Conservation (phyloP, 352 stramenopile genomes). For the Pythium pyrilobum region DNA sequence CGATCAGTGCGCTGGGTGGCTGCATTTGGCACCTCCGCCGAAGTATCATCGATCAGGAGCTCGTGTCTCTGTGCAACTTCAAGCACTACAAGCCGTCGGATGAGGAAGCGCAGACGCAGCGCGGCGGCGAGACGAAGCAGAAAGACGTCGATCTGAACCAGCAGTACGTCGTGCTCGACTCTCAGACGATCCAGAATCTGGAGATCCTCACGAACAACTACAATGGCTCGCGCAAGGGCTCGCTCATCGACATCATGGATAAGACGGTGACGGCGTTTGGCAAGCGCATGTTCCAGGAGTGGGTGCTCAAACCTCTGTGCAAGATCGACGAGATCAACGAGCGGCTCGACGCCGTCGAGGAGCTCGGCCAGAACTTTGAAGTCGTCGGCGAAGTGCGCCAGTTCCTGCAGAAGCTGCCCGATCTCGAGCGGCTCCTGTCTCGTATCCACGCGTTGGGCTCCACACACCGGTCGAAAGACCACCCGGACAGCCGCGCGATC, state of each 20-base stretch:
- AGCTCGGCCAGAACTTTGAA: slow-evolving; percentile 79
- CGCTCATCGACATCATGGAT: slow-evolving; percentile 89
- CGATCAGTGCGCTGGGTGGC: slow-evolving; percentile 61
- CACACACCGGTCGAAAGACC: slow-evolving; percentile 68
- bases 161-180: slow-evolving; percentile 94
- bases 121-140: slow-evolving; percentile 9
- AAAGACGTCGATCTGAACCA: slow-evolving; percentile 53
- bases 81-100: slow-evolving; percentile 75
- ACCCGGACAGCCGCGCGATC: slow-evolving; percentile 95
- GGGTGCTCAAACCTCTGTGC: slow-evolving; percentile 96
- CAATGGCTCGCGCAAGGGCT: slow-evolving; percentile 87
- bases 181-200: slow-evolving; percentile 96
- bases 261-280: slow-evolving; percentile 94
- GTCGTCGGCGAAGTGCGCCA: slow-evolving; percentile 77
- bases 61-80: slow-evolving; percentile 77
- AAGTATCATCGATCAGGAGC: slow-evolving; percentile 79
- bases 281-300: slow-evolving; percentile 93
- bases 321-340: slow-evolving; percentile 92
- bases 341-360: slow-evolving; percentile 94
- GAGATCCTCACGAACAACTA: slow-evolving; percentile 92
- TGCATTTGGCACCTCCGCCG: slow-evolving; percentile 78
- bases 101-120: slow-evolving; percentile 25
- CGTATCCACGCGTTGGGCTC: slow-evolving; percentile 96
- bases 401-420: slow-evolving; percentile 89
- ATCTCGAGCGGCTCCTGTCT: slow-evolving; percentile 95